Evolutionary conservation across 2,329 filamentous ascomycete genomes (phyloP), one percentile per base, ranked within the genome.

Genomic region (Cladophialophora psammophila): DNA sequence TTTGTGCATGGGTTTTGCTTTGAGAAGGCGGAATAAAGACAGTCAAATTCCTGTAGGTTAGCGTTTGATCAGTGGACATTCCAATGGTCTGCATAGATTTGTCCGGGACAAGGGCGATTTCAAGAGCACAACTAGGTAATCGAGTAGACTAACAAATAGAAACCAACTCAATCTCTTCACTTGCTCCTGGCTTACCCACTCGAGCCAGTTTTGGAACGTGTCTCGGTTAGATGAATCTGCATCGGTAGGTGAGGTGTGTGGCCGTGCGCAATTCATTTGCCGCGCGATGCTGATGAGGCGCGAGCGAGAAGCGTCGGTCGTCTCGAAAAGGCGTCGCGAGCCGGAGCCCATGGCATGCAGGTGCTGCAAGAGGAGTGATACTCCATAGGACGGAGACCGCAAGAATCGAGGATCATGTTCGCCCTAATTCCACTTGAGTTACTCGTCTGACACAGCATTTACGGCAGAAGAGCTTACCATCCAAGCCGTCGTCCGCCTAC

Each of bases 271-370:
- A 12, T 55, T 62, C 60, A 62, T 62, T 26, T 62, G 60, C 34
- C 60, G 45, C 6, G 45, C 48, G 31, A 62, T 62, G 32, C 32
- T 54, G 36, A 62, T 38, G n/a, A 62, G 60, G n/a, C 60, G 60
- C 10, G 60, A 62, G 10, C 60, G 48, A 5, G 50, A 62, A 18
- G 60, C 34, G 20, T 62, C 60, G 3, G 60, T 62, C 60, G 54
- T 62, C 45, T 62, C 60, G 34, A 62, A 62, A n/a, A 62, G 60
- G 13, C 60, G 60, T 36, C 60, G 31, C n/a, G 60, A 62, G 31
- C 60, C 60, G 3, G 60, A 62, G 10, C 60, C 60, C 15, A 62
- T 54, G 3, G 60, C 60, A 34, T 62, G 50, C 8, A 62, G 20
- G 20, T 62, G 50, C n/a, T 62, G 60, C 34, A 62, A 31, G 10